phyloP scores from a whole-genome alignment of 129 eudicot genomes.

The Flaveria ramosissima region DNA sequence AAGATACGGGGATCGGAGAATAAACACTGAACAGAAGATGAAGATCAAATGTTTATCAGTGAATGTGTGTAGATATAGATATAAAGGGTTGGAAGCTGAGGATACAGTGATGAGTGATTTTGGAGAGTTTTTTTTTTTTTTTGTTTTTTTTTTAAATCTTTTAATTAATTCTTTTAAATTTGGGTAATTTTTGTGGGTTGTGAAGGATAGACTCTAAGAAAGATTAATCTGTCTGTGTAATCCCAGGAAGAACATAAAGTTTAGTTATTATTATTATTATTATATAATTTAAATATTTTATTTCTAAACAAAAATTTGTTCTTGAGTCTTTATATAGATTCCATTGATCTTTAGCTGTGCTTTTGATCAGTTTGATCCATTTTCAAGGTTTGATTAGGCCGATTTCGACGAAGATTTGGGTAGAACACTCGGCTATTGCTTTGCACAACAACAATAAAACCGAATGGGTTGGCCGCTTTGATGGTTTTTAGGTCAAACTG shows the following conservation, averaged over 20 bases:
- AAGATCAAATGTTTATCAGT: conserved; percentile 28
- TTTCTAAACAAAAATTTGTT: no score
- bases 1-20: background rate
- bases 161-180: conserved; percentile 49
- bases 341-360: no score
- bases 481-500: no score
- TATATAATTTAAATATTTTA: conserved; percentile 37
- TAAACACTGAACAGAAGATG: background rate
- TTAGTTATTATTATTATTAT: conserved; percentile 29
- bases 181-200: conserved; percentile 53
- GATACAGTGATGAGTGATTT: conserved; percentile 48
- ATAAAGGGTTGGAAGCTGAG: conserved; percentile 34
- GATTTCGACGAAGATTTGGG: no score
- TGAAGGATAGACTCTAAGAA: conserved; percentile 48
- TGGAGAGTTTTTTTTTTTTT: conserved; percentile 32
- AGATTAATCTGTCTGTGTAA: conserved; percentile 44
- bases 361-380: no score
- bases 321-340: no score
- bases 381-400: no score
- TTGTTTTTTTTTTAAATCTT: conserved; percentile 28
- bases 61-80: conserved; percentile 56
- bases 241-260: conserved; percentile 54
- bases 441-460: no score
- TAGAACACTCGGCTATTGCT: no score
- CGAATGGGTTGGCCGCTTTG: no score